These are phyloP conservation scores for Fagus sylvatica DNA, from an alignment of 306 rosid genomes.

Conservation along the genomic window DNA sequence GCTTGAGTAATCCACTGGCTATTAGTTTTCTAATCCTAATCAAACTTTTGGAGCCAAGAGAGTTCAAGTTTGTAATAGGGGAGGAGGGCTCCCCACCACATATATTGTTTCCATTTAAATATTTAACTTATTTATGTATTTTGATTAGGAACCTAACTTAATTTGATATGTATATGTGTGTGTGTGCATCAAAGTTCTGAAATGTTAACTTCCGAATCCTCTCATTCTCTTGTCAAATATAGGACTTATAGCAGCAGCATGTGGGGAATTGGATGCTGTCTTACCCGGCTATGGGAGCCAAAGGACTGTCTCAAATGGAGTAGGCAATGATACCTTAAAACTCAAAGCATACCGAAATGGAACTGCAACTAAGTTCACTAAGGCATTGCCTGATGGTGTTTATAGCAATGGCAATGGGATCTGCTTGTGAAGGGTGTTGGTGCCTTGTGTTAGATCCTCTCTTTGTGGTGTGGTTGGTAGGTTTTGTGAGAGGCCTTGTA, in stretches of 20 bases:
- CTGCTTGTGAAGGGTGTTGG: slow-evolving; percentile 40
- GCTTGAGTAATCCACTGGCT: background rate
- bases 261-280: slow-evolving; percentile 60
- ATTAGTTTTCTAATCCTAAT: background rate
- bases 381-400: slow-evolving; percentile 41
- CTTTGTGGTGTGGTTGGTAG: slow-evolving; percentile 2
- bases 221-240: slow-evolving; percentile 20
- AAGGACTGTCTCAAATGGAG: slow-evolving; percentile 36
- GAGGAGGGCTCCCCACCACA: background rate
- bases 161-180: too few species aligned
- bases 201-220: slow-evolving; percentile 10
- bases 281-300: slow-evolving; percentile 42
- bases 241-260: slow-evolving; percentile 86
- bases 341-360: slow-evolving; percentile 44
- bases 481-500: slow-evolving; percentile 19
- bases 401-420: slow-evolving; percentile 54
- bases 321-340: slow-evolving; percentile 34
- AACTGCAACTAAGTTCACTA: slow-evolving; percentile 30
- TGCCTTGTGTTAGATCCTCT: background rate
- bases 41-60: too few species aligned
- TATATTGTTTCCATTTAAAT: too few species aligned
- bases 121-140: too few species aligned
- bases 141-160: too few species aligned
- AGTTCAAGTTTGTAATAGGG: background rate
- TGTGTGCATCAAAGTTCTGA: background rate